A percentile compares a stretch with the other conserved stretches of the same genome.
Conservation (phyloP, 2,329 filamentous ascomycete genomes). For the Teratosphaeria destructans region DNA sequence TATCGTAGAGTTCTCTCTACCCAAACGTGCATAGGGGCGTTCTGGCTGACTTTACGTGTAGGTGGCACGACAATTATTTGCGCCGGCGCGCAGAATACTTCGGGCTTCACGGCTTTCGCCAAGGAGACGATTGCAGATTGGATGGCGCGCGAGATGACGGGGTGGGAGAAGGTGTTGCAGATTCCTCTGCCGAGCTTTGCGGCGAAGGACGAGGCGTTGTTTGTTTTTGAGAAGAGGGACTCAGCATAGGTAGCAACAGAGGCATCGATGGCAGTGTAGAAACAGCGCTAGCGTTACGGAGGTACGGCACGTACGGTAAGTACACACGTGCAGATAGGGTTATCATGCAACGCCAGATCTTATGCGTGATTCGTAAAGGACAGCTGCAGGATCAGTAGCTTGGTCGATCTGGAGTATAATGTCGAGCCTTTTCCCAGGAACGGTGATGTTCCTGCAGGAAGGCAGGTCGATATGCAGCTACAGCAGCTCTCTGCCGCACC, state of each 20-base stretch:
- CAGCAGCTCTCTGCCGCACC: background rate
- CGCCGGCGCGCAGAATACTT: slow-evolving; percentile 63
- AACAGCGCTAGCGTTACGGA: no score
- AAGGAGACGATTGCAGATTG: slow-evolving; percentile 55
- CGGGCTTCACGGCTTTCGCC: slow-evolving; percentile 62
- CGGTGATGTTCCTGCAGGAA: background rate
- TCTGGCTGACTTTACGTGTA: slow-evolving; percentile 2
- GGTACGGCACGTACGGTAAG: no score
- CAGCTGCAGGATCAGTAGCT: background rate
- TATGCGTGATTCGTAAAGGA: background rate
- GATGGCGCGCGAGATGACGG: slow-evolving; percentile 46
- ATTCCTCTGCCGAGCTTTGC: slow-evolving; percentile 63
- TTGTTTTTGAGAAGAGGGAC: slow-evolving; percentile 44
- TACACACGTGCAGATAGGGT: background rate
- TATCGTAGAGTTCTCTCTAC: slow-evolving; percentile 32
- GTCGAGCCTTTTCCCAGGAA: background rate
- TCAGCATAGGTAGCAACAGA: background rate
- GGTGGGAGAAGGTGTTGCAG: slow-evolving; percentile 52
- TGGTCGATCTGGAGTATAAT: background rate
- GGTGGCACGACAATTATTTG: slow-evolving; percentile 55
- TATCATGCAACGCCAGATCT: background rate
- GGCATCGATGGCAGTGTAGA: background rate
- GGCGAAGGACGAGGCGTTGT: slow-evolving; percentile 66
- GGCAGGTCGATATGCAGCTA: background rate
- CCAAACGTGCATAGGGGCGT: background rate